Evolutionary conservation across 2,329 filamentous ascomycete species (phyloP), one percentile per base, ranked within the genome.

Genomic region (Talaromyces sp.): DNA sequence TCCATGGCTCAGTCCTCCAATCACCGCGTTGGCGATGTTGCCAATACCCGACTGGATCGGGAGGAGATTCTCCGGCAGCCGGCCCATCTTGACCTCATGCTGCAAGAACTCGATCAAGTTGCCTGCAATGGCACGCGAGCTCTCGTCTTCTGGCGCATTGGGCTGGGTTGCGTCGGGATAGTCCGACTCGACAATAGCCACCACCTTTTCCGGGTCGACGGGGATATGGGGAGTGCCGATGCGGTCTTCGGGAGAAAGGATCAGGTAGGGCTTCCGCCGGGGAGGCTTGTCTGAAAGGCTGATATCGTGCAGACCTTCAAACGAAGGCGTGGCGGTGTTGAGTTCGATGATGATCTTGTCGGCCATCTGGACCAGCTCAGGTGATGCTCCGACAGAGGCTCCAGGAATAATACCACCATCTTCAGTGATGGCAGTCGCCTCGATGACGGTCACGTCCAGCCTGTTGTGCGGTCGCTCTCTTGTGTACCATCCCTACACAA

Each of bases 291-390:
- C 89, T n/a, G 89, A 91, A 84, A 93, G 89, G 64, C 90, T 92
- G 73, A 96, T 96, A 71, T 96, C 92, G 81, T 96, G 92, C 18
- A 96, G 84, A 58, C 91, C 92, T 75, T 95, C 89, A 71, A 96
- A 93, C 51, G 87, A 91, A 5, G 92, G 92, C 57, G 90, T 85
- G 1, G 91, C 82, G 0, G 92, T 96, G 81, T 96, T 96, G 78
- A 96, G 89, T 79, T 96, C 92, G 71, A 96, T 91, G 71, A 96
- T 92, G 77, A 96, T 83, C 81, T 96, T 96, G 74, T 96, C 91
- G 57, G 92, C 91, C 86, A 96, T 91, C 78, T 96, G 91, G 56
- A 96, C 83, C 59, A 96, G 83, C 75, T 96, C 92, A 4, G 92
- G 92, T 3, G 88, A 90, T 12, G 92, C 92, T 60, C 92, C 92